Percentiles rank a stretch among this genome's conserved stretches.
phyloP scores from a whole-genome alignment of 2,329 filamentous ascomycete genomes.

The Uncinocarpus reesii region DNA sequence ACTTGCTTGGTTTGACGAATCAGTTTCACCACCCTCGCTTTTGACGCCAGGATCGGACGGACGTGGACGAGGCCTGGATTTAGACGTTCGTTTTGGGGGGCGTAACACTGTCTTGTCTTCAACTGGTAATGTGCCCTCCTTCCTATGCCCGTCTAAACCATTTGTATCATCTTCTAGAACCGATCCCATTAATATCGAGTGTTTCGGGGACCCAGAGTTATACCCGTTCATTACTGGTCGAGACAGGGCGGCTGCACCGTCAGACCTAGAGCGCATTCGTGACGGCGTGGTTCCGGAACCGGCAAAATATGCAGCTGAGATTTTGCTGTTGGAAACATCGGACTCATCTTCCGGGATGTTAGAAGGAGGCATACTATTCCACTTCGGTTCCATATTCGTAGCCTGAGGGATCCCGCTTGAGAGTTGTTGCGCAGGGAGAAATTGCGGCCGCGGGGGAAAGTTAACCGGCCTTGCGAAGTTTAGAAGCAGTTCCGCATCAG shows the following conservation, averaged over 20 bases:
- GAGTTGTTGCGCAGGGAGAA: slow-evolving; percentile 16
- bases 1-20: slow-evolving; percentile 34
- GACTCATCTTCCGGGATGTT: neutral
- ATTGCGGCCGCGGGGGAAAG: slow-evolving; percentile 20
- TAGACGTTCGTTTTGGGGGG: neutral
- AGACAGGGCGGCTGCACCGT: slow-evolving; percentile 33
- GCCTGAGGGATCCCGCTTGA: slow-evolving; percentile 28
- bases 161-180: slow-evolving; percentile 15
- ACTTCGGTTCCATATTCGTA: slow-evolving; percentile 1
- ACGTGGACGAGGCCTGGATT: neutral
- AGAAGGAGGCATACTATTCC: neutral
- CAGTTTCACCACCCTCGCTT: slow-evolving; percentile 13
- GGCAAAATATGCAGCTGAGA: slow-evolving; percentile 9
- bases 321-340: slow-evolving; percentile 1
- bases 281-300: slow-evolving; percentile 19
- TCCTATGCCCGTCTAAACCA: neutral
- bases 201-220: neutral
- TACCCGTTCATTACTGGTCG: slow-evolving; percentile 29
- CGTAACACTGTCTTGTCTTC: neutral
- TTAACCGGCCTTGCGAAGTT: slow-evolving; percentile 36
- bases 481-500: slow-evolving; percentile 41
- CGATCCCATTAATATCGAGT: slow-evolving; percentile 8
- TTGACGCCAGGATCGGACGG: neutral
- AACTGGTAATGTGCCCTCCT: neutral
- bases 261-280: slow-evolving; percentile 34